phyloP scores from a whole-genome alignment of 2,329 filamentous ascomycete genomes.

The Seiridium cupressi region DNA sequence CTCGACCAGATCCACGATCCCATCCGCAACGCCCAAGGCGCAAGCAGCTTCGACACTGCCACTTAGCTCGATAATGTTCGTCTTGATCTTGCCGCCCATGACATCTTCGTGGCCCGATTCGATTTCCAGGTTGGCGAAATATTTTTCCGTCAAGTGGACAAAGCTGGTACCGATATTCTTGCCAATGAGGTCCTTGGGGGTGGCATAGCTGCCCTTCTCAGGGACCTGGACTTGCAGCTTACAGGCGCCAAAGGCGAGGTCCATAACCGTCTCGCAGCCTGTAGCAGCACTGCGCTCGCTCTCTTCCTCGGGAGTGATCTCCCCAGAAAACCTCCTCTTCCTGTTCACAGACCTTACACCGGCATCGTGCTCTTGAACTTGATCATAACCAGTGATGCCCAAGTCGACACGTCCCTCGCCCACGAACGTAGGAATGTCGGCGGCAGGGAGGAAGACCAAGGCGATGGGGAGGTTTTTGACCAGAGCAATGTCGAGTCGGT shows the following conservation, averaged over 20 bases:
- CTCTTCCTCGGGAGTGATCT: conserved; percentile 40
- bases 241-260: conserved; percentile 87
- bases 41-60: conserved; percentile 97
- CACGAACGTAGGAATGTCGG: conserved; percentile 96
- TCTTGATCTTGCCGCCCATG: conserved; percentile 59
- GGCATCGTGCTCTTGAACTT: conserved; percentile 87
- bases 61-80: conserved; percentile 90
- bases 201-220: conserved; percentile 70
- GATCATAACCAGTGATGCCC: conserved; percentile 91
- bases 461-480: conserved; percentile 97
- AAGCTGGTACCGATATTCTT: conserved; percentile 97
- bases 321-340: conserved; percentile 45
- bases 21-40: conserved; percentile 90
- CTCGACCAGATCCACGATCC: conserved; percentile 96
- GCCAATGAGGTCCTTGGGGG: conserved; percentile 77
- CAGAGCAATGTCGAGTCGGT: conserved; percentile 92
- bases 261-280: conserved; percentile 81
- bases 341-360: conserved; percentile 49
- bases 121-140: conserved; percentile 77
- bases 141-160: conserved; percentile 76
- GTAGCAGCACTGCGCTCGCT: conserved; percentile 43
- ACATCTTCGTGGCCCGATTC: conserved; percentile 39
- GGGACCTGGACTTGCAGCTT: conserved; percentile 97
- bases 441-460: conserved; percentile 93
- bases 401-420: conserved; percentile 91